Percentiles rank a stretch among this genome's conserved stretches.
phyloP scores from a whole-genome alignment of 179 eudicot species.

The Beta macrorhiza region DNA sequence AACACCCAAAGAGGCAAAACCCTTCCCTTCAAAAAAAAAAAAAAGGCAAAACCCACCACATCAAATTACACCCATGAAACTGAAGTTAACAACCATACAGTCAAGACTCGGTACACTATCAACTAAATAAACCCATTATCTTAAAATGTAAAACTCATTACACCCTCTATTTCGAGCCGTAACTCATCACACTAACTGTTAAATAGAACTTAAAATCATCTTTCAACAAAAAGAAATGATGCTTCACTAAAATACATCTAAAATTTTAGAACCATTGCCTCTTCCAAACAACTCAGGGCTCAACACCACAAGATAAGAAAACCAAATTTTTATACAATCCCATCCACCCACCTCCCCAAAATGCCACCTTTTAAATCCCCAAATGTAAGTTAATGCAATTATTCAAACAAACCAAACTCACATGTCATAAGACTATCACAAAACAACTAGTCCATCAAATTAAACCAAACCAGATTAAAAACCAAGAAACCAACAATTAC shows the following conservation, averaged over 20 bases:
- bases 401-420: not conserved
- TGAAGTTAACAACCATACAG: not conserved
- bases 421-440: not conserved
- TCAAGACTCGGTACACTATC: not conserved
- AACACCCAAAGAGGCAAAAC: not conserved
- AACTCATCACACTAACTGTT: not conserved
- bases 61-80: not conserved
- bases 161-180: not conserved
- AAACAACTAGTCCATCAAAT: not conserved
- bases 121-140: not conserved
- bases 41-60: not conserved
- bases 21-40: not conserved
- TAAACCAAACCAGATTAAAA: not conserved
- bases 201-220: not conserved
- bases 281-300: not conserved
- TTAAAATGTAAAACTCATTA: not conserved
- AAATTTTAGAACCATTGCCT: not conserved
- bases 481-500: not conserved
- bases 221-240: not conserved
- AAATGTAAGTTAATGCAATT: not conserved
- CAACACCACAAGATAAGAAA: not conserved
- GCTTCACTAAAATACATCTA: not conserved
- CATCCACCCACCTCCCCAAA: not conserved
- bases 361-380: not conserved
- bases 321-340: not conserved